These are phyloP conservation scores for Ceratobasidium sp. DNA, from an alignment of 1,284 basidiomycete species.

Conservation along the genomic window DNA sequence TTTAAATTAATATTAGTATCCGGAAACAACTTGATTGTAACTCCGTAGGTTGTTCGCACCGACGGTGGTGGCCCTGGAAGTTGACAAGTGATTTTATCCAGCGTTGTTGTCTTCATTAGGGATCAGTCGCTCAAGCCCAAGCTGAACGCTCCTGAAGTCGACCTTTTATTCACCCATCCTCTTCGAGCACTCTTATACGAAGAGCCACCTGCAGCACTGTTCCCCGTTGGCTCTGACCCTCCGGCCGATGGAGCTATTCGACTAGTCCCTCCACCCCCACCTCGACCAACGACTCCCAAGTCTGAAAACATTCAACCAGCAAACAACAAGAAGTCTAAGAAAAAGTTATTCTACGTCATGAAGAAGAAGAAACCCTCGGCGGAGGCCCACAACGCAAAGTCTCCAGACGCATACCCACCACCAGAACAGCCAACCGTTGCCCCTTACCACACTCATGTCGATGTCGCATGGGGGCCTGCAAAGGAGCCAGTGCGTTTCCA, in stretches of 20 bases:
- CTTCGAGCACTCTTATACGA: slow-evolving; percentile 73
- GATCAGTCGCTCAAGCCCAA: slow-evolving; percentile 74
- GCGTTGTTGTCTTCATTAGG: slow-evolving; percentile 82
- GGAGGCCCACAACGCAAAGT: slow-evolving; percentile 21
- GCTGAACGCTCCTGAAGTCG: slow-evolving; percentile 80
- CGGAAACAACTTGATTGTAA: slow-evolving; percentile 76
- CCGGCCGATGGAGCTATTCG: slow-evolving; percentile 38
- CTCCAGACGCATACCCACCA: slow-evolving; percentile 20
- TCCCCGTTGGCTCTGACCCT: slow-evolving; percentile 59
- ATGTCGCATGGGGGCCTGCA: slow-evolving; percentile 60
- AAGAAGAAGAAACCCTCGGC: slow-evolving; percentile 4
- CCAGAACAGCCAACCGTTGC: slow-evolving; percentile 37
- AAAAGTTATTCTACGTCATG: slow-evolving; percentile 12
- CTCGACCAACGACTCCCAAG: slow-evolving; percentile 4
- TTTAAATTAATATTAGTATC: slow-evolving; percentile 53
- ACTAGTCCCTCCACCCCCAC: slow-evolving; percentile 10
- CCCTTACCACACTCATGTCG: slow-evolving; percentile 70
- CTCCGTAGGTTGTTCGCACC: slow-evolving; percentile 66
- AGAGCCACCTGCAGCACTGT: slow-evolving; percentile 63
- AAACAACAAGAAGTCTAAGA: slow-evolving; percentile 58
- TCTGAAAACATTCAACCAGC: not conserved
- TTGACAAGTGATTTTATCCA: slow-evolving; percentile 51
- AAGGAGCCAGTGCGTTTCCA: slow-evolving; percentile 68
- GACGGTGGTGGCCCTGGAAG: not conserved
- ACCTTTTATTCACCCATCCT: slow-evolving; percentile 83